Conservation (phyloP, 2,329 filamentous ascomycete genomes). For the Trichoderma semiorbis region DNA sequence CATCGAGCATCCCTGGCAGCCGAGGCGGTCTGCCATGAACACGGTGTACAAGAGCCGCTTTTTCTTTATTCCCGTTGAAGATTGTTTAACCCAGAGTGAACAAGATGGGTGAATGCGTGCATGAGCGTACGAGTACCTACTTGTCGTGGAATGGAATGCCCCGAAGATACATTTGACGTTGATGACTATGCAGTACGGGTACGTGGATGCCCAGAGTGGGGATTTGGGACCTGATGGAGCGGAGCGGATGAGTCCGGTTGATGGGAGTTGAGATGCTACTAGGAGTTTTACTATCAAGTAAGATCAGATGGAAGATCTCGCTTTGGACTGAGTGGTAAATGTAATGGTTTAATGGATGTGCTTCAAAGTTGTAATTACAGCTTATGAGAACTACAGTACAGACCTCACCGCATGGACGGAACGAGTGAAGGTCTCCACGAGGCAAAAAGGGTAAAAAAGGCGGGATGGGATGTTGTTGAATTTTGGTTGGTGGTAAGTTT, state of each 20-base stretch:
- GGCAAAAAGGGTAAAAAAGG: neutral
- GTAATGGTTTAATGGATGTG: neutral
- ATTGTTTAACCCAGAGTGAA: neutral
- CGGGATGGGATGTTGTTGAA: neutral
- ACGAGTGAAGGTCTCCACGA: neutral
- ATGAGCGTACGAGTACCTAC: neutral
- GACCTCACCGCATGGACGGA: neutral
- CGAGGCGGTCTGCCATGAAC: conserved; percentile 13
- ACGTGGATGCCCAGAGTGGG: conserved; percentile 5
- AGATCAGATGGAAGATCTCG: neutral
- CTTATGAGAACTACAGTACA: neutral
- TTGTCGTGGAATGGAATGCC: neutral
- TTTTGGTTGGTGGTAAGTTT: neutral
- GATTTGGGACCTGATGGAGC: neutral
- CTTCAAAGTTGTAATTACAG: too few species aligned
- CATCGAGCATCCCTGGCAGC: conserved; percentile 6
- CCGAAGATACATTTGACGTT: neutral
- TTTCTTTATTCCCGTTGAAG: neutral
- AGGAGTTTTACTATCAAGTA: neutral
- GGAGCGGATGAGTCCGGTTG: neutral
- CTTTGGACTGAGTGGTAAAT: neutral
- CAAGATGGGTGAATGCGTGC: neutral
- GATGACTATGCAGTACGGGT: neutral
- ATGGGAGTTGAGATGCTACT: neutral
- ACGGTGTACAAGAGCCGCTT: conserved; percentile 4